Evolutionary conservation across 1,284 basidiomycete species (phyloP).

Genomic region (Inonotus hispidus): DNA sequence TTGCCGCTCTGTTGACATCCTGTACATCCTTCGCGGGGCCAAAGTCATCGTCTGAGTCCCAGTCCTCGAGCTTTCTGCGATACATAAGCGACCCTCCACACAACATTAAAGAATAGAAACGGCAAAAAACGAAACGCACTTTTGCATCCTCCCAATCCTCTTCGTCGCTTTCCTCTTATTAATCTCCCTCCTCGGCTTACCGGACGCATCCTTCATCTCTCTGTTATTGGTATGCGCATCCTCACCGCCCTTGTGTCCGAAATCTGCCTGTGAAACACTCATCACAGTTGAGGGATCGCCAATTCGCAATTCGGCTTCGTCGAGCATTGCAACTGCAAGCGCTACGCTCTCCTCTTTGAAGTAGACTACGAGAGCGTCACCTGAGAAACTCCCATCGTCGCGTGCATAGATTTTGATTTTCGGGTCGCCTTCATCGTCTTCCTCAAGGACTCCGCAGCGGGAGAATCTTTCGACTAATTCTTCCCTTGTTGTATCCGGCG

Average conservation of each 20-base stretch:
- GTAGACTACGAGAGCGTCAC: slow-evolving; percentile 94
- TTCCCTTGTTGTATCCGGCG: slow-evolving; percentile 67
- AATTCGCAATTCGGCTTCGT: slow-evolving; percentile 89
- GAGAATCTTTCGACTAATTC: slow-evolving; percentile 82
- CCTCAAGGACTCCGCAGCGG: slow-evolving; percentile 88
- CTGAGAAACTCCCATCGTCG: slow-evolving; percentile 87
- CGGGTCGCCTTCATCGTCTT: slow-evolving; percentile 82
- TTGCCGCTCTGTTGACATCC: slow-evolving; percentile 40
- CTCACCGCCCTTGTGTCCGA: slow-evolving; percentile 56
- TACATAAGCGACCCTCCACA: not conserved
- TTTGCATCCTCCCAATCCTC: slow-evolving; percentile 86
- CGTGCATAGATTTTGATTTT: slow-evolving; percentile 93
- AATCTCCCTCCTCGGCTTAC: slow-evolving; percentile 57
- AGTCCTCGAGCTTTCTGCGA: slow-evolving; percentile 73
- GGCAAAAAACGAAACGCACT: slow-evolving; percentile 42
- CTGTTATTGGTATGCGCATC: slow-evolving; percentile 28
- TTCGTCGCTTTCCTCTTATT: slow-evolving; percentile 79
- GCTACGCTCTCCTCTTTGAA: slow-evolving; percentile 95
- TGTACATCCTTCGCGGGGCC: slow-evolving; percentile 59
- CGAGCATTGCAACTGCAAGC: slow-evolving; percentile 81
- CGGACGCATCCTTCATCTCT: slow-evolving; percentile 21
- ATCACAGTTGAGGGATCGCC: slow-evolving; percentile 74
- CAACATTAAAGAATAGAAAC: not conserved
- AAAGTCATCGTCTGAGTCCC: slow-evolving; percentile 83
- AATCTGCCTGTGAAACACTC: slow-evolving; percentile 83